Conservation (phyloP, 2,329 filamentous ascomycete genomes). For the Cryphonectria naterciae region DNA sequence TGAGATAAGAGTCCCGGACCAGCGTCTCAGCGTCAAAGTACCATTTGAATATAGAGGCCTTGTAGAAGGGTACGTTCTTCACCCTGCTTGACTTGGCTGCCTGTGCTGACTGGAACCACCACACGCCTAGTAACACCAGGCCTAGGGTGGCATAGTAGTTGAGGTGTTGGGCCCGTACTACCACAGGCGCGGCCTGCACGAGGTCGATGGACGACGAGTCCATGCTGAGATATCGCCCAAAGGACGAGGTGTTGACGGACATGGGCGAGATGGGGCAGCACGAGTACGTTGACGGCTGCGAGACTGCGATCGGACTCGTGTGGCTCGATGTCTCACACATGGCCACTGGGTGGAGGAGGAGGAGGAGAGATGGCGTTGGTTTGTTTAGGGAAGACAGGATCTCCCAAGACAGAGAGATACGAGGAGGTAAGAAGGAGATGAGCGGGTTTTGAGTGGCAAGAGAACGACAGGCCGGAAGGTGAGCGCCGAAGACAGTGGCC, state of each 20-base stretch:
- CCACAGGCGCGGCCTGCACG: conserved; percentile 35
- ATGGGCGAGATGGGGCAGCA: conserved; percentile 27
- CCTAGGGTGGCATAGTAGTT: conserved; percentile 48
- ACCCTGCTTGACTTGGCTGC: conserved; percentile 40
- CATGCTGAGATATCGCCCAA: conserved; percentile 31
- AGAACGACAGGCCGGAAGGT: conserved; percentile 16
- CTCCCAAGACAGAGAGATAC: background rate
- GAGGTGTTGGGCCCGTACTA: conserved; percentile 38
- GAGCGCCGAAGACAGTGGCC: conserved; percentile 12
- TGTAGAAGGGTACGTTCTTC: conserved; percentile 49
- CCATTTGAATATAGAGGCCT: conserved; percentile 54
- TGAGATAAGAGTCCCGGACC: conserved; percentile 53
- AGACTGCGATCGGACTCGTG: conserved; percentile 25
- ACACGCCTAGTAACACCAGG: conserved; percentile 43
- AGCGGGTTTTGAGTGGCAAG: conserved; percentile 3
- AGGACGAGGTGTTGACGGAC: conserved; percentile 32
- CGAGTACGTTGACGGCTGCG: conserved; percentile 18
- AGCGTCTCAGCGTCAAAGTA: conserved; percentile 54
- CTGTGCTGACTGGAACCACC: conserved; percentile 41
- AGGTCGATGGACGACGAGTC: conserved; percentile 32
- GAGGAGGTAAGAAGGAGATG: conserved; percentile 5
- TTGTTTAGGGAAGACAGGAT: background rate
- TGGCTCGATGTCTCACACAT: conserved; percentile 23
- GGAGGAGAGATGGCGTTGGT: background rate
- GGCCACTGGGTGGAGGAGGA: conserved; percentile 2